Evolutionary conservation across 2,329 filamentous ascomycete species (phyloP).

Genomic region (Anthostomella pinea): DNA sequence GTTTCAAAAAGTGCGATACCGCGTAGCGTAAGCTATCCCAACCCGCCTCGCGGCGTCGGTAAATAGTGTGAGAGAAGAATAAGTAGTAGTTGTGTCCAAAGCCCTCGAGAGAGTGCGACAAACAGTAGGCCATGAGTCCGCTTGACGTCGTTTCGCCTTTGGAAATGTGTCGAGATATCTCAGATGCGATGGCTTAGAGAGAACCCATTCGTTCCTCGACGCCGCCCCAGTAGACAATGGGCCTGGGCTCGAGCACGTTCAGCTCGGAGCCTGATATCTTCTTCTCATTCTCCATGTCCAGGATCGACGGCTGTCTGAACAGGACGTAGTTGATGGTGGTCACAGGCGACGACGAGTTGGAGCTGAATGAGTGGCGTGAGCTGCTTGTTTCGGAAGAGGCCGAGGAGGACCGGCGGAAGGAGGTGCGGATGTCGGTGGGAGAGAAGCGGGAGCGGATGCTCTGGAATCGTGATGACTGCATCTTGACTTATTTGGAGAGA

Average conservation of each 20-base stretch:
- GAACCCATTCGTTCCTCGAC: constrained; percentile 58
- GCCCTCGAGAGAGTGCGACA: not conserved
- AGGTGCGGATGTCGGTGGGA: constrained; percentile 46
- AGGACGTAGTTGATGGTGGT: constrained; percentile 59
- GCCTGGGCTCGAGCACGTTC: constrained; percentile 58
- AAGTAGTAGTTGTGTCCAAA: too few species aligned
- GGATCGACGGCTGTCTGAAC: constrained; percentile 54
- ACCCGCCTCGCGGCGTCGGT: not conserved
- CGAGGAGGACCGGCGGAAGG: constrained; percentile 51
- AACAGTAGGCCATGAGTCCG: too few species aligned
- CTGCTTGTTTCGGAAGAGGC: constrained; percentile 42
- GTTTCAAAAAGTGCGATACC: too few species aligned
- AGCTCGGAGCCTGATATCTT: constrained; percentile 51
- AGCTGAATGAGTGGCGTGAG: constrained; percentile 41
- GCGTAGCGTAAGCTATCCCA: not conserved
- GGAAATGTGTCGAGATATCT: not conserved
- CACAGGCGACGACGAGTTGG: constrained; percentile 42
- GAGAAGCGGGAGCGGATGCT: constrained; percentile 50
- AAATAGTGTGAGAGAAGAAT: not conserved
- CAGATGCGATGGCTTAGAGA: constrained; percentile 26
- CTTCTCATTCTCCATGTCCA: constrained; percentile 57
- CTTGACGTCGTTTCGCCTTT: not conserved
- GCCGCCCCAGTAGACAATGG: constrained; percentile 62
- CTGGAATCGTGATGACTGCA: constrained; percentile 50
- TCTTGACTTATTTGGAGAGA: constrained; percentile 28